These are phyloP conservation scores for Albugo candida DNA, from an alignment of 352 stramenopile species.

Conservation along the genomic window DNA sequence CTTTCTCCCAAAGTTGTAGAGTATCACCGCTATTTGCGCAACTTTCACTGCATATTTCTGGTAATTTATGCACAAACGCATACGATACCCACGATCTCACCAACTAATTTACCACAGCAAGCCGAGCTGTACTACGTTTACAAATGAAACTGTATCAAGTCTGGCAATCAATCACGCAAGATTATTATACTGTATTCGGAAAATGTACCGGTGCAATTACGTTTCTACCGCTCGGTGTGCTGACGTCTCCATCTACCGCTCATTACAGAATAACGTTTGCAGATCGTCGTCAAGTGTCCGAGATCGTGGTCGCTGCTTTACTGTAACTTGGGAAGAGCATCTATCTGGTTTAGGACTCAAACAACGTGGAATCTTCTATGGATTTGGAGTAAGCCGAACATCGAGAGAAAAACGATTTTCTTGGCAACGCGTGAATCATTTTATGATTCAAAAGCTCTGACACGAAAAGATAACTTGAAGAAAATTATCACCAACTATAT, in stretches of 20 bases:
- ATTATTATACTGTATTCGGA: slow-evolving; percentile 72
- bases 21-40: slow-evolving; percentile 39
- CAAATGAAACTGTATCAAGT: slow-evolving; percentile 69
- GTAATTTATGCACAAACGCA: slow-evolving; percentile 37
- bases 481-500: too few relatives aligned
- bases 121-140: too few relatives aligned
- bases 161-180: slow-evolving; percentile 70
- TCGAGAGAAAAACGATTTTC: slow-evolving; percentile 51
- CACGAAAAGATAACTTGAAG: slow-evolving; percentile 77
- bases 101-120: too few relatives aligned
- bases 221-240: slow-evolving; percentile 17
- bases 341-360: slow-evolving; percentile 52
- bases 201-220: slow-evolving; percentile 15
- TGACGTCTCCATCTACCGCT: slow-evolving; percentile 20
- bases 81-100: too few relatives aligned
- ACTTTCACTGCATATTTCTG: slow-evolving; percentile 59
- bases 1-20: slow-evolving; percentile 24
- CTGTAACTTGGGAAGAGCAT: slow-evolving; percentile 49
- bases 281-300: slow-evolving; percentile 49
- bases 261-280: slow-evolving; percentile 73
- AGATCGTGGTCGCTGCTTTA: slow-evolving; percentile 57
- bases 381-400: slow-evolving; percentile 79
- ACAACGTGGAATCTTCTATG: slow-evolving; percentile 84
- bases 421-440: slow-evolving; percentile 92
- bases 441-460: too few relatives aligned